Base-by-base conservation (phyloP, 2,329 filamentous ascomycete genomes). In the Zarea fungicola region DNA sequence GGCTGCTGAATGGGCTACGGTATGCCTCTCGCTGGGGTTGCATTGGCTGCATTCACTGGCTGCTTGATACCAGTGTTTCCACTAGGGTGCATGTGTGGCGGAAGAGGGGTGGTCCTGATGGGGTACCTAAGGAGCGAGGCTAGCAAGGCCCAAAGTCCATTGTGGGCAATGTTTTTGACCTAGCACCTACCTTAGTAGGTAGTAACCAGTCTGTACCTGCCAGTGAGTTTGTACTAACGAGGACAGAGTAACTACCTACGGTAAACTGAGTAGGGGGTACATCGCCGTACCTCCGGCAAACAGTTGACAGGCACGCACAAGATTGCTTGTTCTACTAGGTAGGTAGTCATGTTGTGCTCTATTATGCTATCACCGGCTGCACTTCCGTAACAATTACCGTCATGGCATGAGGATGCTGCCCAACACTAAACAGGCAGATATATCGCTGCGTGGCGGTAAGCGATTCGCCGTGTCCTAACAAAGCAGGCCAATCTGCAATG, bases 321-420 rank as follows among this genome's bases (percentile, higher is more conserved):
- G n/a, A n/a, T n/a, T n/a, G n/a, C n/a, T n/a, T n/a, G n/a, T n/a
- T n/a, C n/a, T n/a, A n/a, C n/a, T n/a, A n/a, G n/a, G n/a, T n/a
- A n/a, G n/a, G n/a, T n/a, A n/a, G n/a, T n/a, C n/a, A n/a, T n/a
- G n/a, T n/a, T n/a, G n/a, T n/a, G n/a, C n/a, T n/a, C n/a, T n/a
- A n/a, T n/a, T n/a, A n/a, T n/a, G n/a, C n/a, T 35, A 19, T 35
- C 31, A 19, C 25, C 42, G 42, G 42, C 31, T 44, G 34, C 31
- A 14, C 31, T 44, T 34, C 41, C 41, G 41, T 14, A 5, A 22
- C 29, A 32, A 19, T 14, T n/a, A n/a, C n/a, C n/a, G n/a, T n/a
- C 41, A 23, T 7, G 29, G 19, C 19, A 34, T 13, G 8, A 16
- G 18, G 13, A 25, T 36, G 22, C 31, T 14, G 31, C 36, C 19